Evolutionary conservation across 495 filamentous ascomycete species (phyloP), one percentile per base, ranked within the genome.

Genomic region (Cercophora scortea): DNA sequence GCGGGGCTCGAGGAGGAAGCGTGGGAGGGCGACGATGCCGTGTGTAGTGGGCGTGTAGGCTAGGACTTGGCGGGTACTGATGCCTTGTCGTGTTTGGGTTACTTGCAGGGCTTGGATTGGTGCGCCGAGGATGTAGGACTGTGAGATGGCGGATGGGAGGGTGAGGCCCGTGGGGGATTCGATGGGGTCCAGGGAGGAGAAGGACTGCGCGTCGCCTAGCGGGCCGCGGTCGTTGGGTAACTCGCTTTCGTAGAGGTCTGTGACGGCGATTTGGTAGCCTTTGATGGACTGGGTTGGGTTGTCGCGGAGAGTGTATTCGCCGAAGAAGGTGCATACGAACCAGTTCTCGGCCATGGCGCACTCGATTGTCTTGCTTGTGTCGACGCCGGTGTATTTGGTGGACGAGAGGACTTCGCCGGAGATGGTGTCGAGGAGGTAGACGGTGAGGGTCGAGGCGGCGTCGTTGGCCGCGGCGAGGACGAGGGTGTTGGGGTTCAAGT

Each of bases 321-420:
- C 81, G 62, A 78, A 92, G 72, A 91, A 88, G n/a, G 89, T 85
- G 74, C 93, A 95, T 25, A 87, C 75, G 66, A 95, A 89, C 90
- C 91, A 97, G 72, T 99, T 97, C 73, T 97, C 93, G 5, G 89
- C 85, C 32, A 97, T 71, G 34, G 79, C 79, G 36, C 88, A 87
- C 17, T 83, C 69, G 56, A 96, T 89, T 2, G 86, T 80, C 56
- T 89, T 85, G 9, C 70, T 75, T 1, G 79, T 75, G 63, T 97
- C 94, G 35, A 94, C 83, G 13, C 82, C 85, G 13, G 77, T 64
- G 63, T 96, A 86, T 3, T 75, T 82, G 43, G 75, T 74, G 2
- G 86, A 79, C 63, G 91, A 71, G 3, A 99, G 74, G 17, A 95
- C 67, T 45, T 81, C 75, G 40, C 94, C 94, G 16, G 91, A 91